Percentiles rank a stretch among this genome's conserved stretches.
Evolutionary conservation across 2,329 filamentous ascomycete genomes (phyloP).

Genomic region (Sarocladium oryzae): DNA sequence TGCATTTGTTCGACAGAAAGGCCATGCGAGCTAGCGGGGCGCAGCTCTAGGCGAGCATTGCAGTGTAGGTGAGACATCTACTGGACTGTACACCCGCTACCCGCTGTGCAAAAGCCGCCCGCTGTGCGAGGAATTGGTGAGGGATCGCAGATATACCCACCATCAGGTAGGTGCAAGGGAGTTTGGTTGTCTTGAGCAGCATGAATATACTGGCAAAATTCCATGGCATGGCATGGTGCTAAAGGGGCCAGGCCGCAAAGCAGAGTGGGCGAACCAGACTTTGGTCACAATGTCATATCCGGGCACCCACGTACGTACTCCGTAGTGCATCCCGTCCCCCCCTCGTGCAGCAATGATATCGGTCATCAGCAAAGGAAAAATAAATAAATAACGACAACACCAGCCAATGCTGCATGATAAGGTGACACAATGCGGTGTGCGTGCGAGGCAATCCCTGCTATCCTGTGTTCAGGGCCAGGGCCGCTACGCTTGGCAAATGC

Average conservation of each 20-base stretch:
- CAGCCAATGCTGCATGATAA: not conserved
- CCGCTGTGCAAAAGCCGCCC: too few species aligned
- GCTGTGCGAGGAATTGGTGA: too few species aligned
- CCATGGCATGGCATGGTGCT: not conserved
- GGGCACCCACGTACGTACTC: not conserved
- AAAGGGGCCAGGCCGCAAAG: not conserved
- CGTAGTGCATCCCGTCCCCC: not conserved
- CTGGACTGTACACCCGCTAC: not conserved
- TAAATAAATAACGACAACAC: not conserved
- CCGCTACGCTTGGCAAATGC: not conserved
- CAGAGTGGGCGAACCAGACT: constrained; percentile 7
- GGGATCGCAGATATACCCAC: too few species aligned
- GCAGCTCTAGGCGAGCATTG: not conserved
- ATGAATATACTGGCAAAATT: not conserved
- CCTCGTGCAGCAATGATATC: not conserved
- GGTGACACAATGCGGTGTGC: not conserved
- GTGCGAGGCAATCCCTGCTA: not conserved
- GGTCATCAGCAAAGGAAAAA: not conserved
- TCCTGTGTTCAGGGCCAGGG: not conserved
- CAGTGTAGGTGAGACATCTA: not conserved
- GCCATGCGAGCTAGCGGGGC: not conserved
- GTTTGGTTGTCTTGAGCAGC: not conserved
- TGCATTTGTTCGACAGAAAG: not conserved
- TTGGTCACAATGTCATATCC: constrained; percentile 1
- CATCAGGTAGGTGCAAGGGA: not conserved